Evolutionary conservation across 1,284 basidiomycete species (phyloP), one percentile per base, ranked within the genome.

Genomic region (Sporisorium sorghi): DNA sequence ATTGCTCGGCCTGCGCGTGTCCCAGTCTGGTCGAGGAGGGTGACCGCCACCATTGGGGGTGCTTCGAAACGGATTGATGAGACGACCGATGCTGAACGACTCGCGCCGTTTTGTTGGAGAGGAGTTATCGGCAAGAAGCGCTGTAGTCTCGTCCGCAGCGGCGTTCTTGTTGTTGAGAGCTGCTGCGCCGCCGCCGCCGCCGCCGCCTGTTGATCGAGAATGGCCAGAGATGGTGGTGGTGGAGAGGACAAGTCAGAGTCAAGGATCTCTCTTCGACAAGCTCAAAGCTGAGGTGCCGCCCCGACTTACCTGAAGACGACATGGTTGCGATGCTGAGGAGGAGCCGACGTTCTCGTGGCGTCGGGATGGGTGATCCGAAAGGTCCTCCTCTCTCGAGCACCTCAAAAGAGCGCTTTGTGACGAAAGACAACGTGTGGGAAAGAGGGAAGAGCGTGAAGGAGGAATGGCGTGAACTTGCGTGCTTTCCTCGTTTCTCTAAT

Each of bases 1-100:
- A 55, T 74, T 74, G 53, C 62, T 66, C 6, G 72, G 72, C 3
- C 59, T 58, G 6, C 72, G 72, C 12, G 67, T 54, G 32, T 74
- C 72, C 39, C 52, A 70, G 15, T 61, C 42, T 21, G 46, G 54
- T 33, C 47, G 40, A 21, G 50, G 23, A 14, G 50, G 58, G 19
- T 21, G 33, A 24, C 39, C 35, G 30, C 39, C 30, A 33, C 21
- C 47, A 30, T 32, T 40, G 39, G 51, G 39, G 35, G 28, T 43
- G 52, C 14, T 23, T 33, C 67, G 60, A 57, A 70, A 70, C 6
- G 67, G 60, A 26, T 70, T 70, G 67, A 70, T 53, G 33, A 70
- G 43, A 17, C 60, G 57, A 23, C 57, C 60, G 47, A 70, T 63
- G 53, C 56, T 70, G 48, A 63, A 70, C 0, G 67, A 70, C 21